These are phyloP conservation scores for Paramecium biaurelia DNA, from an alignment of 73 alveolate species.

Conservation along the genomic window DNA sequence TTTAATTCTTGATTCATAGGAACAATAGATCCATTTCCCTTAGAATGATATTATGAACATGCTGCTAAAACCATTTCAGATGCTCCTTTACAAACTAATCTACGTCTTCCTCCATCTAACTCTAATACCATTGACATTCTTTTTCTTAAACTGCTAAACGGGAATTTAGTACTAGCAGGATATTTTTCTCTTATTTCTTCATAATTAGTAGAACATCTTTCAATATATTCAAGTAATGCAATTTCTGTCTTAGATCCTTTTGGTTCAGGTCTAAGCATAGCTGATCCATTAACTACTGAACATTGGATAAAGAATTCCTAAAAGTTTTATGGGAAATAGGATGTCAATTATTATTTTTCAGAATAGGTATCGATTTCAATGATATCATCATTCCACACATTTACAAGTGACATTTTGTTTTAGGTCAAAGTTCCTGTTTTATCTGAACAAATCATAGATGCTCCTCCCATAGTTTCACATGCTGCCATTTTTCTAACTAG, in stretches of 20 bases:
- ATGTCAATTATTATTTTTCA: background rate
- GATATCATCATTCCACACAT: constrained; percentile 63
- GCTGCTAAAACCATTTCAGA: constrained; percentile 71
- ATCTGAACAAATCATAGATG: constrained; percentile 90
- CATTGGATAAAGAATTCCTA: constrained; percentile 25
- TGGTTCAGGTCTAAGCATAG: constrained; percentile 62
- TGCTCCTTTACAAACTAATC: constrained; percentile 82
- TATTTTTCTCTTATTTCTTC: constrained; percentile 39
- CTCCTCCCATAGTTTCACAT: constrained; percentile 97
- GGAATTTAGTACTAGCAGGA: constrained; percentile 63
- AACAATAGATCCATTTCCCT: constrained; percentile 57
- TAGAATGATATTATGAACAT: constrained; percentile 72
- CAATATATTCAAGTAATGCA: constrained; percentile 66
- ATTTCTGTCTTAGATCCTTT: constrained; percentile 78
- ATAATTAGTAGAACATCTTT: constrained; percentile 28
- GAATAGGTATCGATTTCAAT: constrained; percentile 43
- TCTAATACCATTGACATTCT: constrained; percentile 76
- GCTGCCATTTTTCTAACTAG: constrained; percentile 88
- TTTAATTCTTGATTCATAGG: constrained; percentile 49
- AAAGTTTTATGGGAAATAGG: constrained; percentile 27
- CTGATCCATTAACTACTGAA: constrained; percentile 48
- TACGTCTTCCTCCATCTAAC: constrained; percentile 65
- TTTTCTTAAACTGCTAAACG: constrained; percentile 78
- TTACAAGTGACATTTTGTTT: constrained; percentile 54
- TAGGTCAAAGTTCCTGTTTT: constrained; percentile 81